Evolutionary conservation across 805 yeast species (phyloP).

Genomic region (Scheffersomyces spartinae): DNA sequence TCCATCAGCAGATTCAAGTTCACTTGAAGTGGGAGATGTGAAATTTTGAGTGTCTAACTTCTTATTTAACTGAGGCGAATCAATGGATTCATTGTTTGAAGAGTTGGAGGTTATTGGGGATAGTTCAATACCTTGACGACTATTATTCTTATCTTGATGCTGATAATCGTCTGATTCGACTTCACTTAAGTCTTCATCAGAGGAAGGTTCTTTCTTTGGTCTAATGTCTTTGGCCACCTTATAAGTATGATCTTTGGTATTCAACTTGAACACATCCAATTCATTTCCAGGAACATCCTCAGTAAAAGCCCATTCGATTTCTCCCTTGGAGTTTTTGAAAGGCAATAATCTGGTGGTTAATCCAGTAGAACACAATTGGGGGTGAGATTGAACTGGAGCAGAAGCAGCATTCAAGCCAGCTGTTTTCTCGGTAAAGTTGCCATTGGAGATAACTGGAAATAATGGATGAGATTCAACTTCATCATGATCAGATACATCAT

Average conservation of each 20-base stretch:
- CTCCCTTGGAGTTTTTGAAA: slow-evolving; percentile 39
- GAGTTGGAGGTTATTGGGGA: slow-evolving; percentile 29
- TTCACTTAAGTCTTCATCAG: no score
- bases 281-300: slow-evolving; percentile 26
- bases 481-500: no score
- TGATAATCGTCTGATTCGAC: no score
- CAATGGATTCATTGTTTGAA: slow-evolving; percentile 21
- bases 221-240: slow-evolving; percentile 2
- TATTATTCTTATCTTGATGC: slow-evolving; percentile 4
- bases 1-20: no score
- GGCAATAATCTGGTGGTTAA: slow-evolving; percentile 39
- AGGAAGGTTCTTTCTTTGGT: slow-evolving; percentile 1
- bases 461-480: no score
- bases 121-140: slow-evolving; percentile 4
- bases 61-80: slow-evolving; percentile 9
- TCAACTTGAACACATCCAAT: slow-evolving; percentile 15
- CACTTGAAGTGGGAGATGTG: no score
- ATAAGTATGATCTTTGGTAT: slow-evolving; percentile 1
- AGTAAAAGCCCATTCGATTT: slow-evolving; percentile 45
- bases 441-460: no score
- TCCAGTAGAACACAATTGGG: slow-evolving; percentile 38
- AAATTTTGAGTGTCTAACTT: slow-evolving; percentile 7
- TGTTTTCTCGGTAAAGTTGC: no score
- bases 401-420: no score
- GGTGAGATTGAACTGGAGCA: no score